Conservation (phyloP, 2,329 filamentous ascomycete genomes). For the Neurospora sp. region DNA sequence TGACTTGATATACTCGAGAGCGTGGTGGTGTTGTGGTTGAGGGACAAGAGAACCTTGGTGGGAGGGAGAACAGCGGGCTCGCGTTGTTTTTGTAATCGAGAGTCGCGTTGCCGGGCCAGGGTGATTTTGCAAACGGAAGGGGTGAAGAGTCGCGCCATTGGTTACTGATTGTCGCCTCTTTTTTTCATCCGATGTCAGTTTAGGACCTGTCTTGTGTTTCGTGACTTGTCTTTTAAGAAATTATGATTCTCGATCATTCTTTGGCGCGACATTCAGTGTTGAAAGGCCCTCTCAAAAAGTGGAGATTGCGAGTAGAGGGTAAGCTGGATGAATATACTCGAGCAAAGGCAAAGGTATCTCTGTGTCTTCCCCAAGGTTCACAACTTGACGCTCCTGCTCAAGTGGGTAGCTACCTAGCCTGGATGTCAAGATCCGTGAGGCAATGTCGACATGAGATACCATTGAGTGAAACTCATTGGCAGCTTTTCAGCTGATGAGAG, state of each 20-base stretch:
- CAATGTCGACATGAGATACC: neutral
- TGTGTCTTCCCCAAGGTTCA: neutral
- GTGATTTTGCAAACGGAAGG: neutral
- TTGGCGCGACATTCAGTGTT: neutral
- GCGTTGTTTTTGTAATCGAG: neutral
- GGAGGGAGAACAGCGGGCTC: neutral
- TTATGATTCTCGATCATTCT: neutral
- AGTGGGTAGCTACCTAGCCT: neutral
- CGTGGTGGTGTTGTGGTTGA: neutral
- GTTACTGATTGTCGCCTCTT: neutral
- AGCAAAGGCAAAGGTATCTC: neutral
- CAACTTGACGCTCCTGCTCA: neutral
- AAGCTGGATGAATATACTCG: neutral
- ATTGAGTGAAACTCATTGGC: neutral
- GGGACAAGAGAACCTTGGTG: neutral
- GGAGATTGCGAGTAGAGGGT: neutral
- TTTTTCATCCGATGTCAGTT: neutral
- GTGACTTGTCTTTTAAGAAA: neutral
- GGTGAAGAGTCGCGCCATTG: neutral
- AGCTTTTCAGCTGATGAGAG: neutral
- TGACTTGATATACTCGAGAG: neutral
- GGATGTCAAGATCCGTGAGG: neutral
- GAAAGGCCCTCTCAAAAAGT: neutral
- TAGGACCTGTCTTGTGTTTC: neutral
- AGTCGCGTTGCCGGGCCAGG: neutral